Base-by-base conservation (phyloP, 2,329 filamentous ascomycete species). In the Trichophyton rubrum region DNA sequence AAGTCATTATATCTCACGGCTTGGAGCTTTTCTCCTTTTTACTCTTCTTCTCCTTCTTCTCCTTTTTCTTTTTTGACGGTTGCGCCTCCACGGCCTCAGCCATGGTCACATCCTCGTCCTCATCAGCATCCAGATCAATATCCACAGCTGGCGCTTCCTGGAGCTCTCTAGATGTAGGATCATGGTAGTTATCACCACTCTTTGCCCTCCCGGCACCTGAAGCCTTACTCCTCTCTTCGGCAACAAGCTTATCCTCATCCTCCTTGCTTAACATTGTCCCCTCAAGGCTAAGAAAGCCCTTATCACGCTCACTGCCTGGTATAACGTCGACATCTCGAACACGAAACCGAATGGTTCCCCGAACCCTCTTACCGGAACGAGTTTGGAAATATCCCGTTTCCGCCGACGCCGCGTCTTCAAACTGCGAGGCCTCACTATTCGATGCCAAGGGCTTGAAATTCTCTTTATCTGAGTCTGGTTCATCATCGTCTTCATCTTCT, bases 281-380 rank as follows among this genome's bases (percentile, higher is more conserved):
- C 71, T 93, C 87, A 63, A 96, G 85, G 66, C 87, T 90, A 63
- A 96, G 75, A 70, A 92, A 93, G 9, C 88, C 89, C 62, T 86
- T 86, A 58, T 79, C 79, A 59, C 85, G 84, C 65, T 87, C 89
- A 55, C 85, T 81, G 30, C 85, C 87, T 0, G 88, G 86, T 67
- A 78, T 77, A 24, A 78, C 70, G 66, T 96, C 91, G 64, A 93
- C 89, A 71, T 95, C 89, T 66, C 86, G 85, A 69, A 96, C 89
- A 65, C 85, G 82, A 74, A 96, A 95, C 59, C 81, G 80, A 41
- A 95, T 73, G 68, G 82, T 83, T 11, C 88, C 87, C 60, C 83
- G 81, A 60, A 96, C 80, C 65, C 82, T 85, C 40, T 84, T 79
- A 1, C 89, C 90, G 3, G 79, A 75, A 2, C 78, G 84, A 71